phyloP scores from a whole-genome alignment of 495 filamentous ascomycete species.

The Elaphomyces granulatus region DNA sequence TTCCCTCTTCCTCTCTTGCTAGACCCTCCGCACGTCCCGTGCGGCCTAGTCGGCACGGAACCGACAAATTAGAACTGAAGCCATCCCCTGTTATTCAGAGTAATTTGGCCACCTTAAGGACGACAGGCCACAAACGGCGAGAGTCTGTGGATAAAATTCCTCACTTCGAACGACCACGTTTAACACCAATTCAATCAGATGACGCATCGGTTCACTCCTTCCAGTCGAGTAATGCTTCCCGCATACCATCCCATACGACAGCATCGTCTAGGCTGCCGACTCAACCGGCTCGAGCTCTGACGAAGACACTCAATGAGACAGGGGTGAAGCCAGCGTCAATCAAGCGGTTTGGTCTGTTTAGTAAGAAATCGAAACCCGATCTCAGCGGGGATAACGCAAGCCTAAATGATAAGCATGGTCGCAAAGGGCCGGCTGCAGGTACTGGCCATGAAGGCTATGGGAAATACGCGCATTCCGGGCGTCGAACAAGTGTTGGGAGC shows the following conservation, averaged over 20 bases:
- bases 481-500: conserved; percentile 35
- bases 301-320: conserved; percentile 14
- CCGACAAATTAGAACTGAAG: conserved; percentile 47
- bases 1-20: conserved; percentile 2
- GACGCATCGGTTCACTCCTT: conserved; percentile 27
- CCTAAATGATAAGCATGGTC: conserved; percentile 35
- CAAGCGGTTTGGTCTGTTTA: conserved; percentile 64
- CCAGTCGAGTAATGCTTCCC: conserved; percentile 20
- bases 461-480: conserved; percentile 43
- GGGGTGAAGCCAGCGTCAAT: conserved; percentile 17
- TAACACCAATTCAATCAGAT: conserved; percentile 14
- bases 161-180: conserved; percentile 3
- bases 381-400: conserved; percentile 23
- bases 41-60: conserved; percentile 72
- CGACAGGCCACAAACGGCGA: conserved; percentile 29
- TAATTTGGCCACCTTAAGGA: conserved; percentile 41
- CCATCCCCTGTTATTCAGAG: conserved; percentile 62
- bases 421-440: conserved; percentile 79
- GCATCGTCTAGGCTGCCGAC: conserved; percentile 20
- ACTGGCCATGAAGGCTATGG: conserved; percentile 97
- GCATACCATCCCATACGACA: conserved; percentile 28
- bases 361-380: conserved; percentile 54
- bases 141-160: conserved; percentile 24
- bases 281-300: conserved; percentile 19
- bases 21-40: conserved; percentile 19